Conservation (phyloP, 2,329 filamentous ascomycete genomes). For the Metarhizium humberi region DNA sequence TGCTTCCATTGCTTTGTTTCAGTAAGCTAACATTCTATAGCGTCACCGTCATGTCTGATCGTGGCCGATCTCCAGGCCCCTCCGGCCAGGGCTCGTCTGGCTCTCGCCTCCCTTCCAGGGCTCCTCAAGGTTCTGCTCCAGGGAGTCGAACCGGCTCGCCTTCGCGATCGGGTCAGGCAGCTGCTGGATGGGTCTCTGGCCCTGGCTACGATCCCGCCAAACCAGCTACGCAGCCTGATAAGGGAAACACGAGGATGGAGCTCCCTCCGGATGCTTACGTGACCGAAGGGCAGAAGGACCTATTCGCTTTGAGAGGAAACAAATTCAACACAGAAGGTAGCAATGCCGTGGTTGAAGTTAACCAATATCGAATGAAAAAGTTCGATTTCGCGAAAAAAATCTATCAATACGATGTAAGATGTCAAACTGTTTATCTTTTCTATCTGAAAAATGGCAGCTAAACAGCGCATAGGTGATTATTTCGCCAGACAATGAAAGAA, state of each 20-base stretch:
- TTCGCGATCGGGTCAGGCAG: conserved; percentile 7
- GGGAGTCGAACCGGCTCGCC: conserved; percentile 10
- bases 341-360: conserved; percentile 49
- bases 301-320: conserved; percentile 24
- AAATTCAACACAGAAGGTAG: conserved; percentile 49
- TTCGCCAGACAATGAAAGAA: conserved; percentile 52
- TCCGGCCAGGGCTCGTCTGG: conserved; percentile 4
- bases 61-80: conserved; percentile 18
- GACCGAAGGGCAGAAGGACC: conserved; percentile 21
- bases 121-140: not conserved
- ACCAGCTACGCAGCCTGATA: conserved; percentile 17
- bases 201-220: conserved; percentile 37
- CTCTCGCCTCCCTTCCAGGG: not conserved
- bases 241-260: conserved; percentile 42
- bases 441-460: conserved; percentile 6
- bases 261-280: conserved; percentile 48
- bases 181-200: conserved; percentile 16
- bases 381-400: conserved; percentile 52
- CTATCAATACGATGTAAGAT: conserved; percentile 77
- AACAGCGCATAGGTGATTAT: conserved; percentile 47
- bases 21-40: not conserved
- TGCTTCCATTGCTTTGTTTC: not conserved
- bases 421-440: not conserved
- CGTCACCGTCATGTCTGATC: conserved; percentile 21
- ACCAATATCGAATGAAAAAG: conserved; percentile 61